Conservation (phyloP, 2,329 filamentous ascomycete genomes). For the Blumeriella jaapii region DNA sequence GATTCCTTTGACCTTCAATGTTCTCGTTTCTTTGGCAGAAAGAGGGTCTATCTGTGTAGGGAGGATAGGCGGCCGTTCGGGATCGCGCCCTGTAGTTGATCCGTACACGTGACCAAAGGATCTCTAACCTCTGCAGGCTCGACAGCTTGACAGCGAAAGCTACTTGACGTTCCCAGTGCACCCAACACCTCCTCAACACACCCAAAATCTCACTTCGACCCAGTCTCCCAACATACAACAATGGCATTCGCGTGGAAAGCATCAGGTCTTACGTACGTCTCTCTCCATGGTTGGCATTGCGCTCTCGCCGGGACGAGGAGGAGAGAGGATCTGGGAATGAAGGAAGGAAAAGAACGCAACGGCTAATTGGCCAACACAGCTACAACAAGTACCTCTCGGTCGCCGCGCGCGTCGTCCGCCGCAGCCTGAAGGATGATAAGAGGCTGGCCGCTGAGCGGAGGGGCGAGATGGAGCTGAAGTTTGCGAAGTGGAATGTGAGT, state of each 20-base stretch:
- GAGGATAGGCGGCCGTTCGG: no score
- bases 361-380: no score
- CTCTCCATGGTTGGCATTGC: background rate
- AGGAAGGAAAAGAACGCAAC: no score
- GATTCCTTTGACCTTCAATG: no score
- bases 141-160: conserved; percentile 13
- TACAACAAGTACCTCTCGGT: conserved; percentile 99
- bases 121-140: background rate
- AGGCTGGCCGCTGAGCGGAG: conserved; percentile 79
- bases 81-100: no score
- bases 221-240: no score
- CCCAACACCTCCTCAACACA: conserved; percentile 17
- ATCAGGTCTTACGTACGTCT: conserved; percentile 60
- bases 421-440: conserved; percentile 92
- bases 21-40: no score
- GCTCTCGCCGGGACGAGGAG: no score
- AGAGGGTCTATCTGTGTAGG: no score
- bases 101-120: conserved; percentile 8
- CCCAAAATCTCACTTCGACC: no score
- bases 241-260: conserved; percentile 99
- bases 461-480: conserved; percentile 79
- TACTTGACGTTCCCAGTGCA: conserved; percentile 12
- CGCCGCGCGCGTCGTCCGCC: conserved; percentile 87
- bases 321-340: no score
- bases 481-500: conserved; percentile 91